Conservation (phyloP, 805 yeast genomes). For the Candida hispaniensis region DNA sequence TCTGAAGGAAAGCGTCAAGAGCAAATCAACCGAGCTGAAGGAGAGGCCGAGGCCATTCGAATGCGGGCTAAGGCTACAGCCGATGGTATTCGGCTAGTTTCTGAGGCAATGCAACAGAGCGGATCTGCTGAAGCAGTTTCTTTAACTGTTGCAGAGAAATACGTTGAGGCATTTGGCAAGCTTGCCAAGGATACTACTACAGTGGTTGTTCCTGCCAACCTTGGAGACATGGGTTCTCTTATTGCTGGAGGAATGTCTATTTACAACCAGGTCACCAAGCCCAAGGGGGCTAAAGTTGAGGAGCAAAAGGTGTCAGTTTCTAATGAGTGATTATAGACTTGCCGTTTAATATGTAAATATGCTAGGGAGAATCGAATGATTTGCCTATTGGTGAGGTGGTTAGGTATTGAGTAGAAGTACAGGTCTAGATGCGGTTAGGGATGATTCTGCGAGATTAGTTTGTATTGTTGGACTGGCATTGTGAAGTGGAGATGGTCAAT, state of each 20-base stretch:
- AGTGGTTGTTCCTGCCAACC: slow-evolving; percentile 62
- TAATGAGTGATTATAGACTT: no score
- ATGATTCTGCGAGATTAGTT: no score
- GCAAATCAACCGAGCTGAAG: slow-evolving; percentile 75
- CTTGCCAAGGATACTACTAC: slow-evolving; percentile 76
- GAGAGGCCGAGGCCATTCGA: slow-evolving; percentile 59
- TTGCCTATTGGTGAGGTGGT: no score
- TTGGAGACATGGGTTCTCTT: slow-evolving; percentile 63
- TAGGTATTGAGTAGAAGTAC: no score
- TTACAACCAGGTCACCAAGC: slow-evolving; percentile 40
- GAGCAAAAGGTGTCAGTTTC: no score
- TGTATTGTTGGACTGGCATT: no score
- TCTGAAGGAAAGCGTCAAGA: slow-evolving; percentile 76
- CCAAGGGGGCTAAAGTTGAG: no score
- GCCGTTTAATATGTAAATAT: no score
- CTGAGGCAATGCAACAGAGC: slow-evolving; percentile 55
- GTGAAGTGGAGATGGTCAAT: no score
- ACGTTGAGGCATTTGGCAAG: slow-evolving; percentile 70
- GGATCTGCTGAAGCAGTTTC: slow-evolving; percentile 69
- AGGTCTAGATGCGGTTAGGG: no score
- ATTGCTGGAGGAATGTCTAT: slow-evolving; percentile 71
- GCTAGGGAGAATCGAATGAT: no score
- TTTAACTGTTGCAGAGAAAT: slow-evolving; percentile 72
- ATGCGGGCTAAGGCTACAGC: slow-evolving; percentile 65
- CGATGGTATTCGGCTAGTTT: slow-evolving; percentile 51